Base-by-base conservation (phyloP, 768 basidiomycete genomes). In the Pleurotus pulmonarius region DNA sequence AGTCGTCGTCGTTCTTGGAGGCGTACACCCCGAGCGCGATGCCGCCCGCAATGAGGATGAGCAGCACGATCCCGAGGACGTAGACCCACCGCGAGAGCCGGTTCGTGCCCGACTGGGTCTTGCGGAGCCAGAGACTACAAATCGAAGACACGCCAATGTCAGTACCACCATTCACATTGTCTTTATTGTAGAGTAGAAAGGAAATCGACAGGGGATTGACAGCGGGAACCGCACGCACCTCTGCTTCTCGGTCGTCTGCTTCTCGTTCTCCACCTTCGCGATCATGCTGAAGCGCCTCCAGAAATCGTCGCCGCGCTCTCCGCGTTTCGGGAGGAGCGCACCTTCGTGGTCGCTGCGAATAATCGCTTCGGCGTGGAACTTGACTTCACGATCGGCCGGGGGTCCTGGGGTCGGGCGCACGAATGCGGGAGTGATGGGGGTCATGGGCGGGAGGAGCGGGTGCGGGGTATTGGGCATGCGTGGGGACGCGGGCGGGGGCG, bases 261-360 rank as follows among this genome's bases (percentile, higher is more conserved):
- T 77, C 56, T 63, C 64, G 56, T 72, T 74, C 61, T 88, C 84
- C 57, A 85, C 83, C 65, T 83, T 88, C 7, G 83, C 90, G 59
- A 92, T 84, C 76, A 92, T 90, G 59, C 87, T 89, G 70, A 92
- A 93, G 39, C 91, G 78, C 58, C 88, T 77, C 91, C 91, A 93
- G 71, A 93, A 92, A 63, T 92, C 87, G 63, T 92, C 90, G 0
- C 89, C 88, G 48, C 78, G 82, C 66, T 89, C 83, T 2, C 89
- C 88, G 45, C 88, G 79, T 40, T 75, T 75, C 1, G 88, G 86
- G 6, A 92, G 67, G 2, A 88, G 65, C 1, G 83, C 81, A 41
- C 86, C 88, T 67, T 92, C 90, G 1, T 75, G 75, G 49, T 84
- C 77, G 4, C 87, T 82, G 13, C 90, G 81, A 65, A 92, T 78